phyloP scores from a whole-genome alignment of 768 basidiomycete genomes.

The Tylopilus sp. region DNA sequence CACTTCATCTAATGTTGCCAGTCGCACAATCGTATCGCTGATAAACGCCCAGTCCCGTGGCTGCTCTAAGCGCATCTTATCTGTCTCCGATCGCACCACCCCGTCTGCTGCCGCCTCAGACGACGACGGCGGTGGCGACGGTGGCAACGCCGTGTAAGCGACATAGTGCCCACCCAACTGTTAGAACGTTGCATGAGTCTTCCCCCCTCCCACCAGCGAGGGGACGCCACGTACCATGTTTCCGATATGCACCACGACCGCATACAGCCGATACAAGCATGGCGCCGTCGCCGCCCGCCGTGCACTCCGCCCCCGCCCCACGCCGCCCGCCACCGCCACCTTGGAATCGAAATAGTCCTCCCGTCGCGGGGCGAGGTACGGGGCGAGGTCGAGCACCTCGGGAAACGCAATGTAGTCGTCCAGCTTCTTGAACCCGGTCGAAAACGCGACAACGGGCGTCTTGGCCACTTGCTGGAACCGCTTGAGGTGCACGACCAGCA shows the following conservation, averaged over 20 bases:
- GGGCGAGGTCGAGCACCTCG: conserved; percentile 76
- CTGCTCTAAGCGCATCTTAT: conserved; percentile 5
- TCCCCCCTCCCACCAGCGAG: neutral
- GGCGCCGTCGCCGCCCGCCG: conserved; percentile 28
- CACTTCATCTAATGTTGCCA: conserved; percentile 83
- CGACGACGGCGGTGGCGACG: conserved; percentile 15
- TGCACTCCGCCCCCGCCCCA: conserved; percentile 20
- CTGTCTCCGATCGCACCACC: conserved; percentile 1
- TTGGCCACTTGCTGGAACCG: conserved; percentile 86
- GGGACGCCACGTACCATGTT: conserved; percentile 61
- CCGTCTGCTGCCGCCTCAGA: conserved; percentile 8
- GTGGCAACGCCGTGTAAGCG: conserved; percentile 75
- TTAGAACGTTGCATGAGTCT: neutral
- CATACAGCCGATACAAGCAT: conserved; percentile 70
- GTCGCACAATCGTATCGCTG: conserved; percentile 83
- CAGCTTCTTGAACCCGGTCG: conserved; percentile 79
- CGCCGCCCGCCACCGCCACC: conserved; percentile 15
- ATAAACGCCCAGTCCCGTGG: conserved; percentile 84
- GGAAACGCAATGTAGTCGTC: conserved; percentile 93
- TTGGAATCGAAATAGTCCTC: conserved; percentile 62
- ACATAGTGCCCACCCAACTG: conserved; percentile 89
- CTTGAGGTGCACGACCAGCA: conserved; percentile 91
- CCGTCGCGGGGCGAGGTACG: conserved; percentile 80
- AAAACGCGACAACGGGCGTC: conserved; percentile 57
- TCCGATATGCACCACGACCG: conserved; percentile 83